phyloP scores from a whole-genome alignment of 2,329 filamentous ascomycete genomes.

The Xenoacremonium recifei region DNA sequence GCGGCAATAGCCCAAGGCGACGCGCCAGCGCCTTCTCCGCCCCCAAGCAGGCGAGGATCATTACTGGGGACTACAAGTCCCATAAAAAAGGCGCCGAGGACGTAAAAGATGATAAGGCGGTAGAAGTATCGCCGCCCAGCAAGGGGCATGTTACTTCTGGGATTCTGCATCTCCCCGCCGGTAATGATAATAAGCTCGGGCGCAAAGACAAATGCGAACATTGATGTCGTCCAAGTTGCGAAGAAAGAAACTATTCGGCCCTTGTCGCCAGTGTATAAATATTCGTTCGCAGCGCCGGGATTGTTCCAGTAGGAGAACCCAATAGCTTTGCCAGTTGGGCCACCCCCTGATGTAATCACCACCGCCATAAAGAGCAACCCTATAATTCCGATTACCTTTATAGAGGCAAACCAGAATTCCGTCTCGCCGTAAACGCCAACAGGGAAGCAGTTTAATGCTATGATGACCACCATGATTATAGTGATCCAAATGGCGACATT shows the following conservation, averaged over 20 bases:
- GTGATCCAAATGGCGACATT: slow-evolving; percentile 33
- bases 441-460: slow-evolving; percentile 38
- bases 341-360: slow-evolving; percentile 47
- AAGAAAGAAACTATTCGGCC: slow-evolving; percentile 43
- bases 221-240: slow-evolving; percentile 42
- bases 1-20: slow-evolving; percentile 59
- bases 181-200: slow-evolving; percentile 29
- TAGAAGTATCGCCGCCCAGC: slow-evolving; percentile 10
- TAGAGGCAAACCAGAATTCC: slow-evolving; percentile 48
- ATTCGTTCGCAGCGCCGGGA: slow-evolving; percentile 34
- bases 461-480: slow-evolving; percentile 35
- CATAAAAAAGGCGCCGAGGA: slow-evolving; percentile 8
- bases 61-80: slow-evolving; percentile 6
- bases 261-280: slow-evolving; percentile 34
- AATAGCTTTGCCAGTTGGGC: slow-evolving; percentile 40
- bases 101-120: slow-evolving; percentile 10
- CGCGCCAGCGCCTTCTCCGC: slow-evolving; percentile 28
- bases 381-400: slow-evolving; percentile 50
- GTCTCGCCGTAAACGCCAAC: slow-evolving; percentile 51
- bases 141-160: slow-evolving; percentile 27
- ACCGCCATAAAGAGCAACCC: slow-evolving; percentile 50
- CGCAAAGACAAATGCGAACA: slow-evolving; percentile 39
- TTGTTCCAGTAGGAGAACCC: slow-evolving; percentile 45
- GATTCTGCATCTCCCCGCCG: slow-evolving; percentile 35
- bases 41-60: slow-evolving; percentile 1